These are phyloP conservation scores for Talaromyces verruculosus DNA, from an alignment of 2,329 filamentous ascomycete species.

Conservation along the genomic window DNA sequence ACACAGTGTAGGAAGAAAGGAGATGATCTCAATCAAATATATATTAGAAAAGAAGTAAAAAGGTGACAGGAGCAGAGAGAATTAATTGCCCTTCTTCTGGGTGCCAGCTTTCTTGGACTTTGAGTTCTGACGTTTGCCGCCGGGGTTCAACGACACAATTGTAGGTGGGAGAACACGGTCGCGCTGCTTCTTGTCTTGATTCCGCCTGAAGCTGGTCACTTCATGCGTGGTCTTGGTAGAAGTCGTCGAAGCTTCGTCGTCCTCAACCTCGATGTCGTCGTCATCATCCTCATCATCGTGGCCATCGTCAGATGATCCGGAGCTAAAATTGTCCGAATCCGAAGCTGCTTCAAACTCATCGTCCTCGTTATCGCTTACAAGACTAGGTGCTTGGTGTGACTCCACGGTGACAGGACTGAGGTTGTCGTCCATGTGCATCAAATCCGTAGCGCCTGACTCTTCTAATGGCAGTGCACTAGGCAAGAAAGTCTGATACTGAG, in stretches of 20 bases:
- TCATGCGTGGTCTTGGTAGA: conserved; percentile 38
- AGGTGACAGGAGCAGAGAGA: neutral
- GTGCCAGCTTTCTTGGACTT: conserved; percentile 32
- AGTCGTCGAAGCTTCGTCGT: conserved; percentile 44
- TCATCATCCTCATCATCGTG: conserved; percentile 52
- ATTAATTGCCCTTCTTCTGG: conserved; percentile 29
- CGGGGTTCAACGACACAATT: conserved; percentile 30
- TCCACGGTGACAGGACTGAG: conserved; percentile 68
- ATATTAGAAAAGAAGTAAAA: conserved; percentile 17
- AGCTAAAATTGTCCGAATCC: conserved; percentile 60
- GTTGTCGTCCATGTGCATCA: conserved; percentile 47
- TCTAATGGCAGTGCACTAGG: conserved; percentile 30
- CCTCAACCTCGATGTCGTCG: conserved; percentile 47
- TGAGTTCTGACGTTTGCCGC: conserved; percentile 34
- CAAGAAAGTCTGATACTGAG: conserved; percentile 37
- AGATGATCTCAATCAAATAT: conserved; percentile 22
- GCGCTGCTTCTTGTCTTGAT: conserved; percentile 35
- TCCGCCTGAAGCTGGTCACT: conserved; percentile 33
- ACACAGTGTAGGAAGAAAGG: conserved; percentile 22
- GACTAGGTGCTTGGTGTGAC: conserved; percentile 74
- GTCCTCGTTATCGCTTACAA: conserved; percentile 63
- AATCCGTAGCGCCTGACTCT: conserved; percentile 50
- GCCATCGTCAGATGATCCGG: conserved; percentile 48
- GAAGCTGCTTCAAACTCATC: conserved; percentile 72
- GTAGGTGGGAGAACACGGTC: conserved; percentile 30